phyloP scores from a whole-genome alignment of 176 grass and related monocot genomes.

The Cenchrus purpureus region DNA sequence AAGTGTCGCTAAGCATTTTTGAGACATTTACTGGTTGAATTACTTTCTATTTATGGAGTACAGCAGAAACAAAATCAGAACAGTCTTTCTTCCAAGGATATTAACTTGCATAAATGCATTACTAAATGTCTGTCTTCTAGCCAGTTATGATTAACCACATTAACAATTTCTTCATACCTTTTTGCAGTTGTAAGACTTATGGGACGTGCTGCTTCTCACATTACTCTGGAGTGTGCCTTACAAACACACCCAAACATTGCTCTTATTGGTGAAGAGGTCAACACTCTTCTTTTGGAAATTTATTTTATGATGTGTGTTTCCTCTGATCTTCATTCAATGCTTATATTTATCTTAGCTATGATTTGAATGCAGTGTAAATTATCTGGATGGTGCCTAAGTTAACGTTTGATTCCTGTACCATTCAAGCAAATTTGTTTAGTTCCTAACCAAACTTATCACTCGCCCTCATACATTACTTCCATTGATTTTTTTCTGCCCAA shows the following conservation, averaged over 20 bases:
- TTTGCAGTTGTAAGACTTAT: slow-evolving; percentile 96
- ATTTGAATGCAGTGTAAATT: background rate
- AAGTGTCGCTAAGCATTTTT: background rate
- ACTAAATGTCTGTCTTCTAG: background rate
- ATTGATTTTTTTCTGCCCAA: background rate
- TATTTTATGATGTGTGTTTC: background rate
- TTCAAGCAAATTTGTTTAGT: background rate
- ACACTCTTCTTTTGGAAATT: background rate
- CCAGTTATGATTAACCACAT: background rate
- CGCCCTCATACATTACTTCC: background rate
- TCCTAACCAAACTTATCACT: background rate
- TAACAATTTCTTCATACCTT: background rate
- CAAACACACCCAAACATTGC: slow-evolving; percentile 97
- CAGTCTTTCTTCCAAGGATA: background rate
- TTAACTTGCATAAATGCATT: background rate
- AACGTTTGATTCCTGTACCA: background rate
- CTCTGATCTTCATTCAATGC: background rate
- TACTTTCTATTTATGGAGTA: background rate
- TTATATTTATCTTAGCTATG: too few species aligned
- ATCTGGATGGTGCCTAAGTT: background rate
- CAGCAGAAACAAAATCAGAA: background rate
- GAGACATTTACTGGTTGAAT: background rate
- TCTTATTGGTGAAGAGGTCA: slow-evolving; percentile 94
- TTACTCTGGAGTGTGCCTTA: slow-evolving; percentile 93
- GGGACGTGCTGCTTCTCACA: slow-evolving; percentile 99